These are phyloP conservation scores for Phaeotremella skinneri DNA, from an alignment of 768 basidiomycete species.

Conservation along the genomic window DNA sequence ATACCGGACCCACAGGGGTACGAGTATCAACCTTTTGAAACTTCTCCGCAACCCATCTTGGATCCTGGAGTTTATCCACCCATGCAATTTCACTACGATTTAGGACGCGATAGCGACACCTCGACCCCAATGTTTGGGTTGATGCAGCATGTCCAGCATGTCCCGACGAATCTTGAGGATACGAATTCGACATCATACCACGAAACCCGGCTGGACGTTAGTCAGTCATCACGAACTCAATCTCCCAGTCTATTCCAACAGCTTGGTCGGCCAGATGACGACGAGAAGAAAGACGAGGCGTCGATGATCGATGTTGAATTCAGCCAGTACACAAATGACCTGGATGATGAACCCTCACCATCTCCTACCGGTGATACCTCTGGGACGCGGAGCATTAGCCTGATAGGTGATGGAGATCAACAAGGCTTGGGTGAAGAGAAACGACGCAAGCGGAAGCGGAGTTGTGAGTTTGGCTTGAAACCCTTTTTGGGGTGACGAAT, in stretches of 20 bases:
- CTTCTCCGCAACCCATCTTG: too few relatives aligned
- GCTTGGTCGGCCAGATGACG: too few relatives aligned
- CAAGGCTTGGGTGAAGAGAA: background rate
- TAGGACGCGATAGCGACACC: conserved; percentile 9
- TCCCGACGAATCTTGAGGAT: background rate
- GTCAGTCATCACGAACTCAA: conserved; percentile 9
- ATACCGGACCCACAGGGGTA: too few relatives aligned
- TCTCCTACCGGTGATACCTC: background rate
- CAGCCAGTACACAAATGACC: too few relatives aligned
- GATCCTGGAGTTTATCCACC: too few relatives aligned
- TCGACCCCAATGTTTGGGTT: conserved; percentile 2
- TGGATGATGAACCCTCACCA: conserved; percentile 7
- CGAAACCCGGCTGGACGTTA: background rate
- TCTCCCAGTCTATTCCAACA: conserved; percentile 13
- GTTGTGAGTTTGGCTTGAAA: background rate
- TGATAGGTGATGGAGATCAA: background rate
- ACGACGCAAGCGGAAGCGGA: background rate
- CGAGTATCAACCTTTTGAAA: too few relatives aligned
- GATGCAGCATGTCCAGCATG: background rate
- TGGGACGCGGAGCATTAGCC: background rate
- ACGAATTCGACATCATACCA: background rate
- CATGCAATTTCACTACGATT: too few relatives aligned
- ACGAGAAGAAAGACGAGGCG: too few relatives aligned
- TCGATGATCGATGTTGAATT: conserved; percentile 6
- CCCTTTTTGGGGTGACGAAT: background rate